Conservation (phyloP, 768 basidiomycete species). For the Neoboletus subvelutipes region DNA sequence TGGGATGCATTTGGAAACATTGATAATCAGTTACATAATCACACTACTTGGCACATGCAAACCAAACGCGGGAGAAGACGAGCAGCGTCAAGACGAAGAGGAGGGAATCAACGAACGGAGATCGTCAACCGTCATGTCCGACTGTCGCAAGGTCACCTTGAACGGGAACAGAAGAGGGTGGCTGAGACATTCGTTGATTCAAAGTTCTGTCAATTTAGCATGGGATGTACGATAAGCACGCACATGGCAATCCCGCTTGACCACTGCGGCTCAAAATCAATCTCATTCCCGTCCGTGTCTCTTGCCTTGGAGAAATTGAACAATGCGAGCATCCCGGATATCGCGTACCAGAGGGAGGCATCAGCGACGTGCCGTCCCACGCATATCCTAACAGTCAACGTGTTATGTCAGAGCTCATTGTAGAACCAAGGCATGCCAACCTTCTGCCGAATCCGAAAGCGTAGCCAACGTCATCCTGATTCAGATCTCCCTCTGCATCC, state of each 20-base stretch:
- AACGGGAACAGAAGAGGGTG: slow-evolving; percentile 18
- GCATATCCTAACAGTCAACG: slow-evolving; percentile 17
- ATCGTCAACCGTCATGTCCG: slow-evolving; percentile 1
- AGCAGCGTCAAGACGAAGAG: not conserved
- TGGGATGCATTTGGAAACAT: not conserved
- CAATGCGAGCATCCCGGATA: slow-evolving; percentile 28
- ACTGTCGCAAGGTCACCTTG: slow-evolving; percentile 10
- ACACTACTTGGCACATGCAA: not conserved
- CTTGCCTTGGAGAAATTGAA: slow-evolving; percentile 28
- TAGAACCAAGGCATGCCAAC: not conserved
- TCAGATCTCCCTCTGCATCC: slow-evolving; percentile 19
- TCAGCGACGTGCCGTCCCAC: slow-evolving; percentile 27
- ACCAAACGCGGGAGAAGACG: not conserved
- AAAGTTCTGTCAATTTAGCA: not conserved
- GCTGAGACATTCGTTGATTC: slow-evolving; percentile 1
- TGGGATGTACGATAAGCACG: not conserved
- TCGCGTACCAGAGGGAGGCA: slow-evolving; percentile 28
- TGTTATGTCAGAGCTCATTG: not conserved
- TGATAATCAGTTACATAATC: not conserved
- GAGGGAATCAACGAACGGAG: not conserved
- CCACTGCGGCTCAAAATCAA: slow-evolving; percentile 20
- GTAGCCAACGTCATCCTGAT: slow-evolving; percentile 18
- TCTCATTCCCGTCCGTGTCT: slow-evolving; percentile 23
- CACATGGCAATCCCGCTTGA: slow-evolving; percentile 19
- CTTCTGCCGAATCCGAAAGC: slow-evolving; percentile 31